phyloP scores from a whole-genome alignment of 192 early-diverging fungal genomes.

The Haplosporangium gracile region DNA sequence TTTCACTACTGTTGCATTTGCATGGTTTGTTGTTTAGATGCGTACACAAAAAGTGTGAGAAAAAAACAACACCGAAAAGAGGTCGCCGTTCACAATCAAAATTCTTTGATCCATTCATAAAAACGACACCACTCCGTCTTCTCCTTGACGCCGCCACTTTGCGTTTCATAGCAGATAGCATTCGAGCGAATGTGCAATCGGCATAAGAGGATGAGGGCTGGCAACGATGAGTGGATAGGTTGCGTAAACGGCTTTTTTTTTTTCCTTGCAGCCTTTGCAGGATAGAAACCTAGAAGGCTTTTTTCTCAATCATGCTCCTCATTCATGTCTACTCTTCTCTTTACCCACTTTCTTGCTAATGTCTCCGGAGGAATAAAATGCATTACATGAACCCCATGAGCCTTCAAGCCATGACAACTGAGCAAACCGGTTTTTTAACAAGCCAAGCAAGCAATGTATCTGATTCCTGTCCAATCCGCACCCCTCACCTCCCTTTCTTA shows the following conservation, averaged over 20 bases:
- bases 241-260: not conserved
- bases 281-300: not conserved
- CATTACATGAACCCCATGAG: not conserved
- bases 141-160: too few relatives aligned
- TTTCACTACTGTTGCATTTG: not conserved
- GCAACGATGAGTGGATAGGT: not conserved
- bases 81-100: not conserved
- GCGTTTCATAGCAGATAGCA: too few relatives aligned
- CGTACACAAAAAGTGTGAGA: not conserved
- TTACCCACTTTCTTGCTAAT: not conserved
- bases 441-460: not conserved
- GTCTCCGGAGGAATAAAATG: not conserved
- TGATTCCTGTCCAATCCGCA: not conserved
- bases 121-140: too few relatives aligned
- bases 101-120: too few relatives aligned
- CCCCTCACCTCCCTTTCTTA: not conserved
- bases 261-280: not conserved
- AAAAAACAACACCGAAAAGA: not conserved
- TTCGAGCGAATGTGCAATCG: too few relatives aligned
- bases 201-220: too few relatives aligned
- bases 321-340: too few relatives aligned
- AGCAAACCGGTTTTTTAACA: not conserved
- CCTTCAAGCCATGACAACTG: not conserved
- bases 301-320: not conserved
- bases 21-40: not conserved